phyloP scores from a whole-genome alignment of 2,329 filamentous ascomycete genomes.

The Lachnellula suecica region DNA sequence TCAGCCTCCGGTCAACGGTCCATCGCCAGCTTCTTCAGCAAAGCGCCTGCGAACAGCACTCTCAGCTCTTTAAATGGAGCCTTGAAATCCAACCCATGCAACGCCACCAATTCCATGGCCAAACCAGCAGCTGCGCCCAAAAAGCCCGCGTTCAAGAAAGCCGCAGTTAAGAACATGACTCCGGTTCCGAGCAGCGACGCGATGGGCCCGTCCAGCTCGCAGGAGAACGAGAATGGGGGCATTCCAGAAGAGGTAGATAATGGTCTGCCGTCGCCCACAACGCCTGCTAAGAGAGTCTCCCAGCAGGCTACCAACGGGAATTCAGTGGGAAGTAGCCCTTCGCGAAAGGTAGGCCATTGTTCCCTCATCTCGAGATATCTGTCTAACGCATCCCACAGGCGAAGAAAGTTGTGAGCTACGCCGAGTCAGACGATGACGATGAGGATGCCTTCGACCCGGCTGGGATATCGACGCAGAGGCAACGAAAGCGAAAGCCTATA shows the following conservation, averaged over 20 bases:
- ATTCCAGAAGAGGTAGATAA: slow-evolving; percentile 50
- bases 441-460: slow-evolving; percentile 52
- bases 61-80: slow-evolving; percentile 28
- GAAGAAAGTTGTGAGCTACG: slow-evolving; percentile 73
- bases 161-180: slow-evolving; percentile 49
- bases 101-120: slow-evolving; percentile 34
- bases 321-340: slow-evolving; percentile 66
- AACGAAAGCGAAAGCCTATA: slow-evolving; percentile 51
- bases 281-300: slow-evolving; percentile 40
- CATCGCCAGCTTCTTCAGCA: slow-evolving; percentile 79
- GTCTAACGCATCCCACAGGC: slow-evolving; percentile 38
- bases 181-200: slow-evolving; percentile 81
- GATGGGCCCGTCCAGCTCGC: slow-evolving; percentile 64
- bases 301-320: slow-evolving; percentile 43
- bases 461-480: slow-evolving; percentile 38
- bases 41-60: slow-evolving; percentile 45
- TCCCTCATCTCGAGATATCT: neutral
- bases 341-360: slow-evolving; percentile 65
- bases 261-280: slow-evolving; percentile 43
- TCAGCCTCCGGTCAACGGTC: slow-evolving; percentile 63
- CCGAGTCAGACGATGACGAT: slow-evolving; percentile 80
- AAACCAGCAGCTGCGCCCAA: slow-evolving; percentile 37
- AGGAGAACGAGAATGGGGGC: slow-evolving; percentile 56
- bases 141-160: slow-evolving; percentile 38
- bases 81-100: slow-evolving; percentile 33